Base-by-base conservation (phyloP, 805 yeast genomes). In the Peterozyma toletana region DNA sequence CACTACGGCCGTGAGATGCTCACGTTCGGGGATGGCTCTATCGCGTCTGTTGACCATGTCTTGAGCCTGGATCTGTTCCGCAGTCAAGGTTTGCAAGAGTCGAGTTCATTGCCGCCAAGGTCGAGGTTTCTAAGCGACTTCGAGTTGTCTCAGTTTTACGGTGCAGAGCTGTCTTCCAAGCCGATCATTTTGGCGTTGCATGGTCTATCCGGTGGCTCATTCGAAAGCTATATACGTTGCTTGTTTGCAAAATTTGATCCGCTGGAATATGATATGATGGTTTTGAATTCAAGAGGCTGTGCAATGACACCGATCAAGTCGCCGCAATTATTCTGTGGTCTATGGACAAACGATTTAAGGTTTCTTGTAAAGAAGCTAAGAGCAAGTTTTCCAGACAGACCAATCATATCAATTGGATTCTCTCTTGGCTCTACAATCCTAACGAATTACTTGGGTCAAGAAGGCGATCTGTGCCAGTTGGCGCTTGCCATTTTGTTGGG, bases 201-300 rank as follows among this genome's bases (percentile, higher is more conserved):
- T 56, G 96, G 96, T 0, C 71, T 86, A 34, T 81, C 86, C 1
- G 96, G 96, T 5, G 93, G 95, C 0, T 80, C 90, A n/a, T 85
- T 82, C 49, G 95, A 86, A 57, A 70, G 84, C 6, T 79, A 86
- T 55, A 78, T 86, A 36, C 70, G 93, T 18, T 72, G 85, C 44
- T 56, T 81, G 33, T 72, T 78, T 14, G 63, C 67, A 37, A 56
- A 62, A 17, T 56, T 77, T 14, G 54, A 60, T 13, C 55, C 56
- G 33, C 45, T 50, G 14, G 63, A 66, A 1, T 83, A 84, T 68
- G 90, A 83, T 49, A 70, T 77, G 7, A 78, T 77, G 37, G 93
- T 86, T 15, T 64, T 84, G 48, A 86, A 85, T 56, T 66, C 81
- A 3, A 67, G 96, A 40, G 95, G 95, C 5, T 87, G 95, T 60